A percentile compares a stretch with the other conserved stretches of the same genome.
Evolutionary conservation across 768 basidiomycete species (phyloP).

Genomic region (Suillus subalutaceus): DNA sequence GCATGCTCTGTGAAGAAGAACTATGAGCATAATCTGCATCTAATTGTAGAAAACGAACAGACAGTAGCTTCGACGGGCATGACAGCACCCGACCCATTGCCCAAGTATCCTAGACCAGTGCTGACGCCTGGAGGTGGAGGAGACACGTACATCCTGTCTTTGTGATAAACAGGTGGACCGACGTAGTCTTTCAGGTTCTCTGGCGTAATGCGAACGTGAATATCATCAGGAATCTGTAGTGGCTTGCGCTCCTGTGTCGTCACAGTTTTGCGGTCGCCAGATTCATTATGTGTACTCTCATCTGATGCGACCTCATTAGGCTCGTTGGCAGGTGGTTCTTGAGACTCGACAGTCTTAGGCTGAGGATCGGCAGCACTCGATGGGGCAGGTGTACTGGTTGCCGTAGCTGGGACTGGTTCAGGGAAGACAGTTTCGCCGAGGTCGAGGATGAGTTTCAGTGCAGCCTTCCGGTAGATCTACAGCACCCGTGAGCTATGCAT

Average conservation of each 20-base stretch:
- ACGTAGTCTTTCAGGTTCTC: slow-evolving; percentile 96
- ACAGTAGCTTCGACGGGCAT: slow-evolving; percentile 92
- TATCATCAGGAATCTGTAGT: slow-evolving; percentile 73
- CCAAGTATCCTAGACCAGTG: slow-evolving; percentile 93
- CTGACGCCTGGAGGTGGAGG: slow-evolving; percentile 87
- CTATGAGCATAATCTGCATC: neutral
- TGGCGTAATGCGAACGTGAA: slow-evolving; percentile 80
- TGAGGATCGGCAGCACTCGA: slow-evolving; percentile 18
- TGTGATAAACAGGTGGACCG: slow-evolving; percentile 93
- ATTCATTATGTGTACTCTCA: slow-evolving; percentile 21
- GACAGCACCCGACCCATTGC: slow-evolving; percentile 94
- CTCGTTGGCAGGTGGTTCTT: slow-evolving; percentile 49
- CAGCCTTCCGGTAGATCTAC: slow-evolving; percentile 96
- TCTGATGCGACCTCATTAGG: slow-evolving; percentile 25
- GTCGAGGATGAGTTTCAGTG: slow-evolving; percentile 87
- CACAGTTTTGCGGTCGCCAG: slow-evolving; percentile 49
- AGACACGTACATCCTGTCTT: slow-evolving; percentile 84
- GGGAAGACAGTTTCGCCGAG: slow-evolving; percentile 87
- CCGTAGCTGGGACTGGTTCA: slow-evolving; percentile 50
- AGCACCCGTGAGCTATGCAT: neutral
- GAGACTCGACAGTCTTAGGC: slow-evolving; percentile 51
- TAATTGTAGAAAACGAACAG: slow-evolving; percentile 28
- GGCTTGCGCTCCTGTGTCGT: slow-evolving; percentile 84
- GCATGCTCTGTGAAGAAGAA: slow-evolving; percentile 73
- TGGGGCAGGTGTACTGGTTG: slow-evolving; percentile 17